phyloP scores from a whole-genome alignment of 1,284 basidiomycete genomes.

The Phellopilus nigrolimitatus region DNA sequence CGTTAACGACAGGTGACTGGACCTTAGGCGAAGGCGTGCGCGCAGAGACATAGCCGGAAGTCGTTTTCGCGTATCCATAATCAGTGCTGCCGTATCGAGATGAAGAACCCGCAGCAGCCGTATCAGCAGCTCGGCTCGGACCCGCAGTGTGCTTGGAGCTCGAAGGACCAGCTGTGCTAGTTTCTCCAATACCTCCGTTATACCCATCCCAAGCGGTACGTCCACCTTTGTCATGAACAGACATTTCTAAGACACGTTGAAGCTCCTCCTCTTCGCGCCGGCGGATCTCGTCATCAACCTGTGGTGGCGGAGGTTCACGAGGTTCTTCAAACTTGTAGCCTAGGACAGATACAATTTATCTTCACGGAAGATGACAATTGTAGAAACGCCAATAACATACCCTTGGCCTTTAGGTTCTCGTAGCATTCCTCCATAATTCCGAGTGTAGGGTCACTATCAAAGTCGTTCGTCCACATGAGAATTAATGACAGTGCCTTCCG shows the following conservation, averaged over 20 bases:
- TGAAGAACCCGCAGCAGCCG: constrained; percentile 25
- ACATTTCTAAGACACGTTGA: constrained; percentile 84
- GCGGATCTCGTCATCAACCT: constrained; percentile 75
- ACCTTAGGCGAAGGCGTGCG: constrained; percentile 36
- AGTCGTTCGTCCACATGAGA: constrained; percentile 83
- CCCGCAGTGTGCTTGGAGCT: constrained; percentile 23
- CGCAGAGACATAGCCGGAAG: constrained; percentile 44
- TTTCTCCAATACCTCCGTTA: constrained; percentile 31
- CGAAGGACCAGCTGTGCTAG: constrained; percentile 39
- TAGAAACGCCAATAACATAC: constrained; percentile 39
- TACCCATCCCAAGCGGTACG: constrained; percentile 48
- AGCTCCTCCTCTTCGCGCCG: constrained; percentile 90
- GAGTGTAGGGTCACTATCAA: constrained; percentile 74
- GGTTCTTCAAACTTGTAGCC: constrained; percentile 69
- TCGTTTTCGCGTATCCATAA: constrained; percentile 18
- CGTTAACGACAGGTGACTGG: constrained; percentile 25
- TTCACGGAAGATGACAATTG: background rate
- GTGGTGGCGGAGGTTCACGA: constrained; percentile 59
- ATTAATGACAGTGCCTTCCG: constrained; percentile 71
- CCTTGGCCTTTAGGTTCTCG: constrained; percentile 77
- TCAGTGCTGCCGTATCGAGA: constrained; percentile 4
- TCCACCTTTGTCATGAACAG: constrained; percentile 84
- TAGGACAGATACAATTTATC: constrained; percentile 27
- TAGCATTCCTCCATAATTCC: constrained; percentile 92
- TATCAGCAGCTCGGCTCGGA: constrained; percentile 19